These are phyloP conservation scores for Leptoxyphium fumago DNA, from an alignment of 2,329 filamentous ascomycete genomes.

Conservation along the genomic window DNA sequence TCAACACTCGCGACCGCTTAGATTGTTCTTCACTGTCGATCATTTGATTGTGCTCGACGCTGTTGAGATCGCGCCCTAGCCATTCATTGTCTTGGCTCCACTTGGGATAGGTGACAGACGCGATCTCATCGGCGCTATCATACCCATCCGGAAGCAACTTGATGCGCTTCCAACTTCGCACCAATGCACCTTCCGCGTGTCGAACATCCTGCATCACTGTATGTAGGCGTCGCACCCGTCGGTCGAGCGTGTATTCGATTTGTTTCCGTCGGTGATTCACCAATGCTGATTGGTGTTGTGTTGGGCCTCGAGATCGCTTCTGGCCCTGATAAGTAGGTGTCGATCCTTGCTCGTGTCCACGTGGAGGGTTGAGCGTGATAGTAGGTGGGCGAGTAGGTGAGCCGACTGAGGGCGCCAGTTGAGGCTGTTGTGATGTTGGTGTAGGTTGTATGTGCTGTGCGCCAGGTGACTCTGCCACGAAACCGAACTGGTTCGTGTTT, in stretches of 20 bases:
- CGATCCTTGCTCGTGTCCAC: slow-evolving; percentile 15
- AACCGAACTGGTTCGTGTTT: slow-evolving; percentile 15
- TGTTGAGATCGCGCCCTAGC: slow-evolving; percentile 3
- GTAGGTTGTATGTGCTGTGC: slow-evolving; percentile 4
- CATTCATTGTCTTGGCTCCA: slow-evolving; percentile 1
- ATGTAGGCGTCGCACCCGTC: slow-evolving; percentile 54
- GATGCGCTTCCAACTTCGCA: slow-evolving; percentile 51
- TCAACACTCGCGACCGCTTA: slow-evolving; percentile 10
- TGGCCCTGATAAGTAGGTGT: slow-evolving; percentile 21
- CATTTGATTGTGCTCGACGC: slow-evolving; percentile 3
- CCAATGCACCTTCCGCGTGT: slow-evolving; percentile 49
- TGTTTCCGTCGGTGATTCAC: slow-evolving; percentile 64
- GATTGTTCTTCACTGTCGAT: slow-evolving; percentile 6
- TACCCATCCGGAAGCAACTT: slow-evolving; percentile 32
- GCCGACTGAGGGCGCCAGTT: slow-evolving; percentile 1
- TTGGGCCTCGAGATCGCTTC: slow-evolving; percentile 55
- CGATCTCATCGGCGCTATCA: slow-evolving; percentile 29
- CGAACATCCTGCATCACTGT: slow-evolving; percentile 47
- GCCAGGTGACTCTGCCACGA: slow-evolving; percentile 12
- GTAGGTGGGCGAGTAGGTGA: slow-evolving; percentile 4
- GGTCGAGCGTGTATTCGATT: slow-evolving; percentile 68
- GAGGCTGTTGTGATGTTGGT: slow-evolving; percentile 1
- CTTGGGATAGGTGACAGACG: background rate
- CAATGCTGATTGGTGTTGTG: slow-evolving; percentile 68
- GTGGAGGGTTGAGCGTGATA: slow-evolving; percentile 12